Evolutionary conservation across 495 filamentous ascomycete species (phyloP), one percentile per base, ranked within the genome.

Genomic region (Penicillium simplicissimum): DNA sequence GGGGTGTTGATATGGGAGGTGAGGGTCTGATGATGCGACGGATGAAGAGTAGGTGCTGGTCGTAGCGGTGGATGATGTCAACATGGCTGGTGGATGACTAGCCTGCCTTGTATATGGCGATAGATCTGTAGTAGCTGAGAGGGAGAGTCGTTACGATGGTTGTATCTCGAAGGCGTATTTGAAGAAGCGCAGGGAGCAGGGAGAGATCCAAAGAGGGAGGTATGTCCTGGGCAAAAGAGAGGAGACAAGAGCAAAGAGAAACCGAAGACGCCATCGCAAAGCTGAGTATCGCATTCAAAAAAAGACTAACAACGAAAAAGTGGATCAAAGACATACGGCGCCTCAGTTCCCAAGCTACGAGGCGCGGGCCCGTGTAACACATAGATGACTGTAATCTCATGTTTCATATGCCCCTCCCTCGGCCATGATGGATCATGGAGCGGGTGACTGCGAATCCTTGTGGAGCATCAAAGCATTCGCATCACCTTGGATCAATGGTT

Each of bases 321-420:
- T 70, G 67, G 69, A 71, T 67, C 69, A 67, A 55, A 69, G 64
- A 69, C 67, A 63, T 65, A 35, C 45, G 56, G 55, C 57, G 55
- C 51, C 58, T 65, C 66, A 67, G 64, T 67, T 58, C 61, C 38
- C 52, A 58, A 63, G 45, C 62, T 65, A 66, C 60, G 60, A 17
- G 67, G 47, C 57, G 52, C 67, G 38, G 64, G 52, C 40, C 65
- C 65, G 68, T 64, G 69, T 71, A 67, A 71, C 69, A 71, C 59
- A 52, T 71, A 64, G 63, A 70, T 70, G 67, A 71, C 61, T 60
- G 68, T 71, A 71, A 71, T 69, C 62, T 67, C 33, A 40, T 57
- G 52, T 62, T 66, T 66, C 57, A 57, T 21, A 34, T 17, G 51
- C 51, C 51, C 51, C 51, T 53, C 51, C 36, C 36, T 31, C 28